Percentiles rank a stretch among this genome's conserved stretches.
Evolutionary conservation across 257 asterid species (phyloP).

Genomic region (Galeopsis tetrahit): DNA sequence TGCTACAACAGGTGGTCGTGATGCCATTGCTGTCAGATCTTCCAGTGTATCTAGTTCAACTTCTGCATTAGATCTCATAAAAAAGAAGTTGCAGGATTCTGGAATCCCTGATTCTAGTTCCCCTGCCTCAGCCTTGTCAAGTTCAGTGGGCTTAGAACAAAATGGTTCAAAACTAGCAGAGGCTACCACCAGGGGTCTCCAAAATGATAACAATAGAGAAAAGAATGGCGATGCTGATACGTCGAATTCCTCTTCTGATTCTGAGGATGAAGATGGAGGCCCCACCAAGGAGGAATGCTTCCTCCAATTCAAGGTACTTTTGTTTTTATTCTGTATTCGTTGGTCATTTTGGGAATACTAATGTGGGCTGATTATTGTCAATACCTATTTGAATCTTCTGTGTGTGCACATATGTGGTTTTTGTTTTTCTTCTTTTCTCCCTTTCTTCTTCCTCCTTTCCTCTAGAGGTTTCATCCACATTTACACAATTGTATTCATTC

Average conservation of each 20-base stretch:
- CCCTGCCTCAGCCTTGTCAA: slow-evolving; percentile 56
- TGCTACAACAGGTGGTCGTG: slow-evolving; percentile 95
- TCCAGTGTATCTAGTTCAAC: slow-evolving; percentile 57
- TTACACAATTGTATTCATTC: slow-evolving; percentile 2
- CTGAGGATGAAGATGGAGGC: slow-evolving; percentile 88
- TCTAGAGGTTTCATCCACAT: slow-evolving; percentile 18
- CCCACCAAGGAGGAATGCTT: slow-evolving; percentile 88
- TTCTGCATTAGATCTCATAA: slow-evolving; percentile 96
- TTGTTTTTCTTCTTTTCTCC: neutral
- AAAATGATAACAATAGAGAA: slow-evolving; percentile 67
- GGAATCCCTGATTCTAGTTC: slow-evolving; percentile 73
- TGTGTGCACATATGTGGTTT: neutral
- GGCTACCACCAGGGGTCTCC: slow-evolving; percentile 50
- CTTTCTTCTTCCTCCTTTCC: neutral
- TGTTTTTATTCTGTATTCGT: slow-evolving; percentile 7
- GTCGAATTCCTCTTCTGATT: slow-evolving; percentile 88
- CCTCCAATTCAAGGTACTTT: slow-evolving; percentile 79
- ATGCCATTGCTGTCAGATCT: slow-evolving; percentile 69
- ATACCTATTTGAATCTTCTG: slow-evolving; percentile 7
- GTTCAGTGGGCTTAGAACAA: slow-evolving; percentile 53
- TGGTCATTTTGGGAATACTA: slow-evolving; percentile 19
- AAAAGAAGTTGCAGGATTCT: slow-evolving; percentile 94
- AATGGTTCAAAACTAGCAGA: slow-evolving; percentile 70
- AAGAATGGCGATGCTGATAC: slow-evolving; percentile 75
- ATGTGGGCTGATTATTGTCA: slow-evolving; percentile 16